Evolutionary conservation across 148 eudicot species (phyloP).

Genomic region (Polygonum maritimum): DNA sequence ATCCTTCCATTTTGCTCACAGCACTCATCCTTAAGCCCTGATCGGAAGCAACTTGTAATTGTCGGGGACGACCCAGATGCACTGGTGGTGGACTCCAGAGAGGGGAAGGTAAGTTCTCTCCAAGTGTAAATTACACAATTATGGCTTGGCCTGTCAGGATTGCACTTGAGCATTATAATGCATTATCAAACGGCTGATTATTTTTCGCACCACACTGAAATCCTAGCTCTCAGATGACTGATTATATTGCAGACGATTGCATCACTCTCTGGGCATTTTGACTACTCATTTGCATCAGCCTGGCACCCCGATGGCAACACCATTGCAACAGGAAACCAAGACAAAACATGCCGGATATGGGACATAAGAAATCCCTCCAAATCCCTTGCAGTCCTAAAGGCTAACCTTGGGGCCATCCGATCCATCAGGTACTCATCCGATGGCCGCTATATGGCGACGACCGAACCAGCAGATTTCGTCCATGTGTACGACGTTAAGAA

Average conservation of each 20-base stretch:
- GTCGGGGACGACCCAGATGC: slow-evolving; percentile 66
- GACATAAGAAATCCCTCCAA: slow-evolving; percentile 19
- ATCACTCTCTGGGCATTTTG: slow-evolving; percentile 19
- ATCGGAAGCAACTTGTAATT: slow-evolving; percentile 46
- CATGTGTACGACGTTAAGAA: slow-evolving; percentile 19
- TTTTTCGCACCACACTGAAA: neutral
- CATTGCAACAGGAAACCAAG: slow-evolving; percentile 32
- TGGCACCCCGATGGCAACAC: slow-evolving; percentile 28
- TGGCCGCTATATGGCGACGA: slow-evolving; percentile 25
- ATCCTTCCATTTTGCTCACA: slow-evolving; percentile 16
- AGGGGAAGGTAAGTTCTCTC: slow-evolving; percentile 47
- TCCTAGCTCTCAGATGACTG: neutral
- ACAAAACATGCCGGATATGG: slow-evolving; percentile 28
- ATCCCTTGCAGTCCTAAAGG: slow-evolving; percentile 20
- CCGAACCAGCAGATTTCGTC: slow-evolving; percentile 31
- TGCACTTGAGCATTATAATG: no score
- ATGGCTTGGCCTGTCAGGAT: neutral
- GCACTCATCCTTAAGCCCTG: slow-evolving; percentile 80
- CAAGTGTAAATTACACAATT: neutral
- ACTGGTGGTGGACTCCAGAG: slow-evolving; percentile 46
- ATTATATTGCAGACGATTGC: neutral
- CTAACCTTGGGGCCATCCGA: slow-evolving; percentile 25
- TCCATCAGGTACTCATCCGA: slow-evolving; percentile 26
- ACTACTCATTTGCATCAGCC: slow-evolving; percentile 30
- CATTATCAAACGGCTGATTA: no score